Evolutionary conservation across 805 yeast species (phyloP), one percentile per base, ranked within the genome.

Genomic region (Starmerella sp.): DNA sequence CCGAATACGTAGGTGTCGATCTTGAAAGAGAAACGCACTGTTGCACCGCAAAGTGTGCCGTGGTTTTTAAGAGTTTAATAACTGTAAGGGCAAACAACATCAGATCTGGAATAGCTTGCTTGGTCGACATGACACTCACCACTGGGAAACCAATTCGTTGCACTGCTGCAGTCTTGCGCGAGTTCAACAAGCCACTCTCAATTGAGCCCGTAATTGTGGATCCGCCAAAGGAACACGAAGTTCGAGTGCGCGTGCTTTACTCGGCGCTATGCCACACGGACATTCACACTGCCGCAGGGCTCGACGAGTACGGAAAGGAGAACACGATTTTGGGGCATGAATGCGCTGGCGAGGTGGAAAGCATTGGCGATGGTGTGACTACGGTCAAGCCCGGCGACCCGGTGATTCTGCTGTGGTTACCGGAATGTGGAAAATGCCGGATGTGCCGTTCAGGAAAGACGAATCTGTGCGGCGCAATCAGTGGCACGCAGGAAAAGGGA

Each of bases 261-360:
- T 86, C 97, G 34, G 98, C 97, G 69, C 96, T 93, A 41, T 93
- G 99, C 72, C 98, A 93, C 75, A 93, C 99, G 37, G 99, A 93
- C 70, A 97, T 97, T 41, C 93, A 84, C 77, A 91, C 97, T 10
- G 77, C 93, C 62, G 83, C 95, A 49, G 99, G 98, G 57, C 78
- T 75, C 55, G 99, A 93, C 71, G 93, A 97, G 54, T 98, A 93
- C 74, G 98, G 97, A 65, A 86, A 84, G 13, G 89, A 89, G 79
- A 97, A 97, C 15, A 84, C 82, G 17, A 74, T 93, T 58, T 77
- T 95, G 65, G 99, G 99, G 59, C 99, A 93, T 73, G 99, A 93
- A 73, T 96, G 97, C 73, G 96, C 97, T 41, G 99, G 98, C 67
- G 76, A 87, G 59, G 97, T 93, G 46, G 98, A 91, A 75, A 79